These are phyloP conservation scores for Linnemannia hyalina DNA, from an alignment of 192 early-diverging fungal species.

Conservation along the genomic window DNA sequence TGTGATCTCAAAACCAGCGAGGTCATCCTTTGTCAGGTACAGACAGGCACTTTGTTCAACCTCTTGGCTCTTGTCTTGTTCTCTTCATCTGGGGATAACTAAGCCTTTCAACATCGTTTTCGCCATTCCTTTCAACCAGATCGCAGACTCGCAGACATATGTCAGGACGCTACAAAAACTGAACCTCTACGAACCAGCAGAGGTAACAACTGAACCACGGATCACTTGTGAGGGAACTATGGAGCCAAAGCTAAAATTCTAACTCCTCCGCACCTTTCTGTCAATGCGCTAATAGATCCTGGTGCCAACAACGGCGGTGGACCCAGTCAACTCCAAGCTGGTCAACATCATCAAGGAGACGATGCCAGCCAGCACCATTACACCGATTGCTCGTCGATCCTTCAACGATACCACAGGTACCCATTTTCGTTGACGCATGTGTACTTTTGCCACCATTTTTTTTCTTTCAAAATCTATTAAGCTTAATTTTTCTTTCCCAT, in stretches of 20 bases:
- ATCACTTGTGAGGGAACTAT: neutral
- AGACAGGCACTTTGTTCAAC: neutral
- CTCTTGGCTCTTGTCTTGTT: neutral
- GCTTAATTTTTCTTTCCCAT: neutral
- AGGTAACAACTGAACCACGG: conserved; percentile 55
- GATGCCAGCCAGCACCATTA: conserved; percentile 57
- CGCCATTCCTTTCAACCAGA: conserved; percentile 40
- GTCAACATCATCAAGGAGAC: conserved; percentile 60
- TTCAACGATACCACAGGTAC: conserved; percentile 69
- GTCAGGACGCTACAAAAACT: conserved; percentile 72
- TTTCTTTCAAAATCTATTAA: neutral
- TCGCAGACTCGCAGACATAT: conserved; percentile 75
- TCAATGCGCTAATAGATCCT: conserved; percentile 55
- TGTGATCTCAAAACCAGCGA: conserved; percentile 71
- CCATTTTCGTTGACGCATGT: conserved; percentile 27
- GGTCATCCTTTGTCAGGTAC: conserved; percentile 72
- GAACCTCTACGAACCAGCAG: conserved; percentile 65
- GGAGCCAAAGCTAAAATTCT: neutral
- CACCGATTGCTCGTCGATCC: conserved; percentile 65
- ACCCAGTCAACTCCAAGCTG: conserved; percentile 68
- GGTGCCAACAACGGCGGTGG: conserved; percentile 62
- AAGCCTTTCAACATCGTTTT: neutral
- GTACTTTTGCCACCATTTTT: neutral
- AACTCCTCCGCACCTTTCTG: neutral
- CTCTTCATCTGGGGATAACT: neutral